Evolutionary conservation across 441 rosid genomes (phyloP).

Genomic region (Capsella rubella): DNA sequence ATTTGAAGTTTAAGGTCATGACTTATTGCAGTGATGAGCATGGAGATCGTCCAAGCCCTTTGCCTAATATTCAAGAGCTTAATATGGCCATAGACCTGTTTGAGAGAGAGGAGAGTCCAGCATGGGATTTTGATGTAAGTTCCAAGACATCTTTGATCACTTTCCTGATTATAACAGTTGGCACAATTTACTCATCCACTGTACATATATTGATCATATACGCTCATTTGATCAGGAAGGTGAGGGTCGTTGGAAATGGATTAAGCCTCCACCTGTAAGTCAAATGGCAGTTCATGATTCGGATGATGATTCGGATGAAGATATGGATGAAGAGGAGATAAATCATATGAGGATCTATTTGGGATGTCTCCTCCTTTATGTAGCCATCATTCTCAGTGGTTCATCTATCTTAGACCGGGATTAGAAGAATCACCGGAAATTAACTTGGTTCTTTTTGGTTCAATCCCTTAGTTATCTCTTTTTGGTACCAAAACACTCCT

Average conservation of each 20-base stretch:
- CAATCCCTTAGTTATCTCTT: not conserved
- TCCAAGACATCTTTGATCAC: not conserved
- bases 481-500: not conserved
- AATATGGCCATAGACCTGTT: conserved; percentile 56
- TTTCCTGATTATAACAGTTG: not conserved
- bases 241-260: conserved; percentile 72
- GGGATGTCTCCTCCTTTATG: not conserved
- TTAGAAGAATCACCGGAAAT: not conserved
- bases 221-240: conserved; percentile 51
- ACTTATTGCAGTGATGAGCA: conserved; percentile 58
- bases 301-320: conserved; percentile 41
- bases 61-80: conserved; percentile 70
- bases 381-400: not conserved
- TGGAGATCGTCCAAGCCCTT: conserved; percentile 80
- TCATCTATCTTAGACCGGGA: not conserved
- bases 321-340: conserved; percentile 39
- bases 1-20: not conserved
- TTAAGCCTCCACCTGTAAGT: conserved; percentile 64
- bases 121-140: conserved; percentile 85
- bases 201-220: not conserved
- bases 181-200: not conserved
- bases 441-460: not conserved
- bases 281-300: not conserved
- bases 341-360: conserved; percentile 36
- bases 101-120: conserved; percentile 66